phyloP scores from a whole-genome alignment of 441 rosid species.

The Brassica hybrid region DNA sequence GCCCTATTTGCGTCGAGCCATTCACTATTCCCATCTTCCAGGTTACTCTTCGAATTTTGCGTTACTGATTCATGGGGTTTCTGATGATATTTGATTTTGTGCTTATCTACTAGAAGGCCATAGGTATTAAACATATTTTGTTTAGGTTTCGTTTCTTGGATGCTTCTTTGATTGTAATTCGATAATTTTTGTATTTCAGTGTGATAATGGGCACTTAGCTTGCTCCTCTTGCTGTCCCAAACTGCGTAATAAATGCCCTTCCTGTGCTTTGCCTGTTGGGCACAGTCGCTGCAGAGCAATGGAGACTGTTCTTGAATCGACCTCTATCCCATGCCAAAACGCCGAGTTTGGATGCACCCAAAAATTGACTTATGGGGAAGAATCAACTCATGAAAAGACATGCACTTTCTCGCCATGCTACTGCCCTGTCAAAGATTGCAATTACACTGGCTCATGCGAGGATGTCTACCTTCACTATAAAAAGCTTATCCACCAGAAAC shows the following conservation, averaged over 20 bases:
- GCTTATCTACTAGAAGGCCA: background rate
- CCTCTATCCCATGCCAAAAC: background rate
- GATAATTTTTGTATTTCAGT: background rate
- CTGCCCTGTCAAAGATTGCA: background rate
- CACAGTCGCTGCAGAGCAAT: background rate
- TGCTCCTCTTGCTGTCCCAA: conserved; percentile 10
- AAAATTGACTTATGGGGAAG: background rate
- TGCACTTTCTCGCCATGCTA: background rate
- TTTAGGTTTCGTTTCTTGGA: background rate
- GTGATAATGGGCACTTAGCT: conserved; percentile 7
- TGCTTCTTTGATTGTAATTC: too few species aligned
- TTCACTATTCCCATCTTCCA: background rate
- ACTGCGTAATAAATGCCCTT: background rate
- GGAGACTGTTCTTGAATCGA: conserved; percentile 4
- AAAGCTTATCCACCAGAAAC: background rate
- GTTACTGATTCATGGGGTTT: background rate
- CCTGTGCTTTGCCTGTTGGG: background rate
- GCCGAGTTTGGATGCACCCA: background rate
- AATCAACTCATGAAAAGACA: conserved; percentile 2
- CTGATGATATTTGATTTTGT: background rate
- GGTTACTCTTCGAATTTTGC: background rate
- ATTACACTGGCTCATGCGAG: background rate
- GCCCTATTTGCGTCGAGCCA: conserved; percentile 5
- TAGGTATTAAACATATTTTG: background rate
- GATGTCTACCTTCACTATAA: background rate